Base-by-base conservation (phyloP, 495 filamentous ascomycete species). In the Tuber umbilicatum region DNA sequence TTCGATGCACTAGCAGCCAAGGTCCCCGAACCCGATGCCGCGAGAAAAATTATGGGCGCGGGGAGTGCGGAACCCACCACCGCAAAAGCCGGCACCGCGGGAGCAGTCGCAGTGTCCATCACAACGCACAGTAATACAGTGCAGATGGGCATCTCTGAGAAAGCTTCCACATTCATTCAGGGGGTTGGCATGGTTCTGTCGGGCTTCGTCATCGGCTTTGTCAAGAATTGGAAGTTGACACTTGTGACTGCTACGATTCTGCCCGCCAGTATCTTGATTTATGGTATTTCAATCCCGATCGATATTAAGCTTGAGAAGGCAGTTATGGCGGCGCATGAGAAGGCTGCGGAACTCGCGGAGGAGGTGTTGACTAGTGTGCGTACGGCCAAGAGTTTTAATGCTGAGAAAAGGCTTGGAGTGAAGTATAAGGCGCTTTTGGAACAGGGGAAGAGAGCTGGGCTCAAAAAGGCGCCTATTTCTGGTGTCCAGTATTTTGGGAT, bases 111-210 rank as follows among this genome's bases (percentile, higher is more conserved):
- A 19, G 87, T 87, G 37, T 87, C 89, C 47, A 89, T 92, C 77
- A 91, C 90, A 9, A 86, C 87, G 5, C 87, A 87, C 2, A 88
- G 89, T 41, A 92, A 91, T 75, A 85, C 86, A 0, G 83, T 93
- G 43, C 90, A 93, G 75, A 83, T 88, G 42, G 90, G 90, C 43
- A 89, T 93, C 55, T 91, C 90, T 0, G 89, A 91, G 75, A 89
- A 88, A 74, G 83, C 90, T 7, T 86, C 84, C 1, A 82, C 83
- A 19, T 83, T 88, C 16, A 81, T 90, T 35, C 88, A 90, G 79
- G 87, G 84, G 38, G 70, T 85, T n/a, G 83, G 88, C 0, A 84
- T 88, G 64, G 76, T 89, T 43, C 69, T 88, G 4, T 78, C 86
- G 0, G 86, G 88, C 0, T 83, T 89, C 35, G 79, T 87, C 47